Evolutionary conservation across 495 filamentous ascomycete species (phyloP), one percentile per base, ranked within the genome.

Genomic region (Entonaema liquescens): DNA sequence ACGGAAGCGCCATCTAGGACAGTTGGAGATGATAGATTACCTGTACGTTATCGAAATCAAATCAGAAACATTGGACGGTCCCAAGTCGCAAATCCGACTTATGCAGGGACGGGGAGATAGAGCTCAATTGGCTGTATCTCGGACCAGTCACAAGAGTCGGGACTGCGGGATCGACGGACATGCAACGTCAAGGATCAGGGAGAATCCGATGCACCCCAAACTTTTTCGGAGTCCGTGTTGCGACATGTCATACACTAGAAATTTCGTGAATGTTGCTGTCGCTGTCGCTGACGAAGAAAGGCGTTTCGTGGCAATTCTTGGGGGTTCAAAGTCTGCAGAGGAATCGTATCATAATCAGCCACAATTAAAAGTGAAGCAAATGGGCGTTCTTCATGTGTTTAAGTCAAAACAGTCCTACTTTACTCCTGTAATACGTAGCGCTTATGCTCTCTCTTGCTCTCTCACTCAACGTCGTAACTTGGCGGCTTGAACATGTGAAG

Each of bases 31-130:
- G 9, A 17, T 19, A 28, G 17, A 71, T 71, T 71, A 28, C 58
- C 36, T 71, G 63, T 63, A 67, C 62, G 58, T 67, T 71, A 68
- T 64, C 54, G 19, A 61, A 57, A 72, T 57, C 70, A 68, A 73
- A 73, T 73, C 70, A 52, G 70, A 73, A 73, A 73, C 70, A 73
- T 73, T 68, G 65, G 65, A 73, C 61, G 70, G 61, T 68, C 65
- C 70, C 70, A 73, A 73, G 49, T 65, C 50, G 61, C 50, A 36
- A 68, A 68, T 73, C 70, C 62, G 50, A 55, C 65, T 73, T 73
- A 73, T 73, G 70, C 70, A 73, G 70, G 70, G 61, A 68, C 70
- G 62, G 54, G 49, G 59, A 60, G 25, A 65, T 19, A 60, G 47
- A 56, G 60, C 57, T 62, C 57, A 57, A 65, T 68, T 73, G 65